A percentile compares a stretch with the other conserved stretches of the same genome.
Conservation (phyloP, 352 stramenopile species). For the Blastocystis sp. region DNA sequence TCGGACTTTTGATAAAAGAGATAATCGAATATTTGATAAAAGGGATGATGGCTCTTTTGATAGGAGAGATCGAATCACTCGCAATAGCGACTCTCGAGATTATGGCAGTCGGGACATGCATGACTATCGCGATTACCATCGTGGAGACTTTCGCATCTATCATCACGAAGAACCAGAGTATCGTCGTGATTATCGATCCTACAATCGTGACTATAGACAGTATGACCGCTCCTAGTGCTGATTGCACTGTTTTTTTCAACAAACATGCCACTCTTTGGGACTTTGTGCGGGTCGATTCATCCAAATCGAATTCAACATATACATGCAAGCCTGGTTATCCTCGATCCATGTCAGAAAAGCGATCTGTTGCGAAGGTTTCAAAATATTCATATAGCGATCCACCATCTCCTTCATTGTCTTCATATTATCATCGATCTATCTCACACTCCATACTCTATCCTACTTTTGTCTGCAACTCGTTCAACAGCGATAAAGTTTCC, state of each 20-base stretch:
- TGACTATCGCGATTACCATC: neutral
- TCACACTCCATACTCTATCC: neutral
- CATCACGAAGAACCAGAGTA: neutral
- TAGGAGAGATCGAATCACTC: neutral
- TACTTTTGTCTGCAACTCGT: constrained; percentile 62
- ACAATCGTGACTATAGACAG: neutral
- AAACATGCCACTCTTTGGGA: neutral
- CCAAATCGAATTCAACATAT: constrained; percentile 64
- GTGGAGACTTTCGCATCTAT: neutral
- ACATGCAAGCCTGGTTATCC: constrained; percentile 64
- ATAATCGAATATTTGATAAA: neutral
- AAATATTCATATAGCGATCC: constrained; percentile 62
- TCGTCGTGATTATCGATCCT: neutral
- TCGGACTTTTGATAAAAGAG: neutral
- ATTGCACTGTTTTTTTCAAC: neutral
- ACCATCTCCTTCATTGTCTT: constrained; percentile 62
- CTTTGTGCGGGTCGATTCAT: constrained; percentile 18
- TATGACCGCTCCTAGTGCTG: too few relatives aligned
- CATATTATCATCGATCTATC: constrained; percentile 62
- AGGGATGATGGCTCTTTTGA: neutral
- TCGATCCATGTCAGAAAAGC: constrained; percentile 64
- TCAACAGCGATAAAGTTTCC: constrained; percentile 54
- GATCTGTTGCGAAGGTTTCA: constrained; percentile 63
- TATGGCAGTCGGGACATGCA: neutral
- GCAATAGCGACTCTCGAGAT: neutral